Conservation (phyloP, 2,329 filamentous ascomycete genomes). For the Madurella fahalii region DNA sequence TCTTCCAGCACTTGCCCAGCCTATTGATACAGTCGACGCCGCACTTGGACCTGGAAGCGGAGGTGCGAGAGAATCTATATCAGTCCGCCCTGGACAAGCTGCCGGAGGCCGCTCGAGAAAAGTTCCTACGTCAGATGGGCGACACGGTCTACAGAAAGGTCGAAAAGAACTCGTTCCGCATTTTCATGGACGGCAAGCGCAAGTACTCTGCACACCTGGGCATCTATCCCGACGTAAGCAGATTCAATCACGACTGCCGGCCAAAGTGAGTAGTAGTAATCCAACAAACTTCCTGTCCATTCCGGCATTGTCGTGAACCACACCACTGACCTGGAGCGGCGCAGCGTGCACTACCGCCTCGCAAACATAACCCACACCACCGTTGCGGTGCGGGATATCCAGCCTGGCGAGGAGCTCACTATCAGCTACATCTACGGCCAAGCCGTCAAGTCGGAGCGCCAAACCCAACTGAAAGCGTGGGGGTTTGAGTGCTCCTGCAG, state of each 20-base stretch:
- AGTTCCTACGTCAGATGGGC: conserved; percentile 34
- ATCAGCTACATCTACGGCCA: conserved; percentile 35
- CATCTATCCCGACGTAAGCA: conserved; percentile 33
- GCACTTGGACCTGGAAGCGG: conserved; percentile 16
- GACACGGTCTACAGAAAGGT: conserved; percentile 30
- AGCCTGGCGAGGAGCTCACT: conserved; percentile 35
- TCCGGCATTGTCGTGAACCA: no score
- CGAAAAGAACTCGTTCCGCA: conserved; percentile 35
- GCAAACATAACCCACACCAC: conserved; percentile 35
- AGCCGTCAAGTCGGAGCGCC: conserved; percentile 28
- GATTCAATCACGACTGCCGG: conserved; percentile 39
- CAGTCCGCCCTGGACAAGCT: conserved; percentile 29
- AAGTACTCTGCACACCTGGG: conserved; percentile 31
- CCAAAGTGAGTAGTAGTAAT: conserved; percentile 35
- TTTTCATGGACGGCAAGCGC: conserved; percentile 29
- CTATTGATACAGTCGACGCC: conserved; percentile 29
- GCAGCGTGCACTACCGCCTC: conserved; percentile 34
- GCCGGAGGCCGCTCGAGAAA: conserved; percentile 19
- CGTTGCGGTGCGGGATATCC: conserved; percentile 36
- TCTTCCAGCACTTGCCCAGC: conserved; percentile 32
- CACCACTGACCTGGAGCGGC: not conserved
- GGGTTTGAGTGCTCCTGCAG: conserved; percentile 36
- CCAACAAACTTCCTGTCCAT: not conserved
- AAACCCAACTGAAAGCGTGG: conserved; percentile 31
- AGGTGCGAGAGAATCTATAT: conserved; percentile 28